Evolutionary conservation across 306 rosid species (phyloP), one percentile per base, ranked within the genome.

Genomic region (Prunus dulcis): DNA sequence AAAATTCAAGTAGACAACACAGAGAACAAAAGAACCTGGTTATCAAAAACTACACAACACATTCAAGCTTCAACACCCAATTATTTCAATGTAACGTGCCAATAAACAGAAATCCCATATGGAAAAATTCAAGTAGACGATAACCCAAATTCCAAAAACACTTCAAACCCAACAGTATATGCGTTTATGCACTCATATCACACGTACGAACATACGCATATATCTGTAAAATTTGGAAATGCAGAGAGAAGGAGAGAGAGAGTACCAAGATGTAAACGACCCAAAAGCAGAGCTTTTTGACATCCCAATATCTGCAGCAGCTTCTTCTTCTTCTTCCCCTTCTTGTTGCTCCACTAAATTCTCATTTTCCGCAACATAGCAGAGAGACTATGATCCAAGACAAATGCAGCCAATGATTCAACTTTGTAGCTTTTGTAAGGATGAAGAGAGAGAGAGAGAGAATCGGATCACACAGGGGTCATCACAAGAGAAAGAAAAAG

Each of bases 401-500:
- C 57, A 30, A 79, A 55, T 38, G 67, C 32, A 5, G 64, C 61
- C 61, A 51, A 51, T 50, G 61, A 51, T 15, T 25, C 20, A 6
- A 62, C 73, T 17, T 23, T 10, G 20, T 10, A 47, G 15, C 14
- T 47, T 47, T 11, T 47, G 51, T 47, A 38, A 7, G n/a, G 5
- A 20, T 2, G 12, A 3, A 67, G 17, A 56, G 41, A 53, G 2
- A 65, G 41, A 76, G 56, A 49, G 12, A 64, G 23, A 28, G 57
- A 69, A 30, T 68, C 76, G 79, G 69, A 68, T 68, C 79, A 74
- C 76, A 61, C 27, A 38, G 70, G 65, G 71, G 38, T 57, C 75
- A 63, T 22, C 65, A 56, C 56, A 56, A 27, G 20, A 43, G 80
- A 60, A 57, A 25, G 22, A 9, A 32, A 2, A 38, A 38, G 43